Percentiles rank a stretch among this genome's conserved stretches.
phyloP scores from a whole-genome alignment of 1,284 basidiomycete species.

The Coniferiporia weirii region DNA sequence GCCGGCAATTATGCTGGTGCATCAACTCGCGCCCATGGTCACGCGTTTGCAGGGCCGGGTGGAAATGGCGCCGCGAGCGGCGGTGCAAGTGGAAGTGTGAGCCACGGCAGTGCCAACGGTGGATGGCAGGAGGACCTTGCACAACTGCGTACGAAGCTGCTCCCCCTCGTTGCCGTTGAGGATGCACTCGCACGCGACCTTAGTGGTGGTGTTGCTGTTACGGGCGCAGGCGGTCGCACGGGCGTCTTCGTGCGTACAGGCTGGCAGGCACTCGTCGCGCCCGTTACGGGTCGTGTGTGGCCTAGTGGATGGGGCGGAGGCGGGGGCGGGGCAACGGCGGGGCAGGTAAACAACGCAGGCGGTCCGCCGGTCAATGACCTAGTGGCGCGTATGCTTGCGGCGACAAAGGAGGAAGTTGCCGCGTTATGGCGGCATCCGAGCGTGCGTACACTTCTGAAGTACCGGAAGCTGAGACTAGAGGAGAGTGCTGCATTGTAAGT shows the following conservation, averaged over 20 bases:
- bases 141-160: conserved; percentile 48
- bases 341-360: conserved; percentile 24
- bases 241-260: conserved; percentile 39
- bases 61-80: neutral
- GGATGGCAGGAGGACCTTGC: conserved; percentile 43
- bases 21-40: neutral
- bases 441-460: conserved; percentile 49
- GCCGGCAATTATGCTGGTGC: conserved; percentile 1
- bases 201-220: conserved; percentile 56
- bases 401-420: conserved; percentile 45
- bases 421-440: conserved; percentile 65
- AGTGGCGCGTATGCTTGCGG: conserved; percentile 49
- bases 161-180: conserved; percentile 63
- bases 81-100: neutral
- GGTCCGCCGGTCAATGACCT: conserved; percentile 39
- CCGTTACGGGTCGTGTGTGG: conserved; percentile 11
- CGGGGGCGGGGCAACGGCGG: conserved; percentile 24
- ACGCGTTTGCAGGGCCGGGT: neutral
- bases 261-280: conserved; percentile 22
- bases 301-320: conserved; percentile 32
- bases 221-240: conserved; percentile 42
- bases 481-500: conserved; percentile 74
- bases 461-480: conserved; percentile 60
- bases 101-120: neutral
- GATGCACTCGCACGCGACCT: conserved; percentile 60